Evolutionary conservation across 2,329 filamentous ascomycete species (phyloP), one percentile per base, ranked within the genome.

Genomic region (Tolypocladium pustulatum): DNA sequence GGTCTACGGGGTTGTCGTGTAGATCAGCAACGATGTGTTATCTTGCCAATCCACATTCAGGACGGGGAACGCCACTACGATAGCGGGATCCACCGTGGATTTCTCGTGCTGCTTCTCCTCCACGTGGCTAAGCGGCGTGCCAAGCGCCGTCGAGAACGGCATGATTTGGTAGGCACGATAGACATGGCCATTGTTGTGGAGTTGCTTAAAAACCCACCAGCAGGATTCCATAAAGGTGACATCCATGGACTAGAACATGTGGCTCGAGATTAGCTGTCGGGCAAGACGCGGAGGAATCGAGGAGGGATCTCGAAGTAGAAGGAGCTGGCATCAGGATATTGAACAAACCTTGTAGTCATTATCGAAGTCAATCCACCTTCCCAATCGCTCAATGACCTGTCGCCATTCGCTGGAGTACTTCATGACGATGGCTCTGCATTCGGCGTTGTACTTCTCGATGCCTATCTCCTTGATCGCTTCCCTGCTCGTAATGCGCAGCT

Each of bases 331-430:
- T 34, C 32, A 34, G 32, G 32, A 17, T 17, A 3, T n/a, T 7
- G 38, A 9, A 7, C 38, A n/a, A 67, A 86, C 86, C 84, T 96
- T 96, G 79, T 96, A 97, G 72, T 97, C 91, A 67, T 96, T 94
- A 74, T 97, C 92, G 66, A 97, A 96, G 75, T 97, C 93, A 67
- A 97, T 94, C 93, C 93, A 97, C 59, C 93, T 87, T 58, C 93
- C 93, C 49, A 97, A 76, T 61, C 93, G 81, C 69, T 96, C 91
- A 66, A 97, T 89, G 32, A 90, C 96, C 62, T 85, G 77, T 67
- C 90, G 84, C 93, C 93, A 97, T 72, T 97, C 93, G 20, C 80
- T 74, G 15, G 91, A 85, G 71, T 89, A 97, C 67, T 89, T 84
- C 90, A 97, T 96, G 65, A 97, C 93, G 72, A 97, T 96, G 62